Evolutionary conservation across 345 rosid genomes (phyloP), one percentile per base, ranked within the genome.

Genomic region (Murraya paniculata): DNA sequence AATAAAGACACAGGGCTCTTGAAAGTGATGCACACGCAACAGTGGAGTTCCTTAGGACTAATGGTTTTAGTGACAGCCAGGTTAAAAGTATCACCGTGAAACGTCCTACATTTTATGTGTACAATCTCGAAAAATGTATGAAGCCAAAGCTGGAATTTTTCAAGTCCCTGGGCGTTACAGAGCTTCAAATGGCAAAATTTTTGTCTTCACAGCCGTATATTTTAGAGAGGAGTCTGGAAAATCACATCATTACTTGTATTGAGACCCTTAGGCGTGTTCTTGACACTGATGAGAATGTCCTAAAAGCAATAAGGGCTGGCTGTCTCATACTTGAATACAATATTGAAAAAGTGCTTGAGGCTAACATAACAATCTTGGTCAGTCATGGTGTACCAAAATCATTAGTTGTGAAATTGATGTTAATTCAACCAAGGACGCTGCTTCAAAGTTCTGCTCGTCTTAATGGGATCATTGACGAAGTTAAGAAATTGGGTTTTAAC

Each of bases 141-240:
- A 80, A 75, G 79, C 78, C 82, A 19, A 80, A 80, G 71, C 61
- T 80, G 57, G 78, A 79, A 22, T 58, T 57, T 74, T 79, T 79
- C 35, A 67, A 74, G 74, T 59, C 78, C 6, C 48, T 74, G 61
- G 78, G 82, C 22, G 41, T 79, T 31, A 18, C 82, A 45, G 69
- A 67, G 48, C 9, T 30, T 67, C 74, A 74, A 41, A 18, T 79
- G 50, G 82, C 62, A 25, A 60, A 6, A 5, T 9, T 74, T 50
- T 60, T 80, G 59, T 56, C 79, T 5, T 0, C 41, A 48, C 65
- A 60, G 38, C 82, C 75, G 8, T 74, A 60, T 9, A n/a, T 79
- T n/a, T 48, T 79, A 45, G 58, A 7, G 53, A 36, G 73, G 77
- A 79, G 81, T 56, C 78, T 79, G 28, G 73, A 79, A 73, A 79